A percentile compares a stretch with the other conserved stretches of the same genome.
Conservation (phyloP, 1,139 yeast species). For the Yamadazyma oceani region DNA sequence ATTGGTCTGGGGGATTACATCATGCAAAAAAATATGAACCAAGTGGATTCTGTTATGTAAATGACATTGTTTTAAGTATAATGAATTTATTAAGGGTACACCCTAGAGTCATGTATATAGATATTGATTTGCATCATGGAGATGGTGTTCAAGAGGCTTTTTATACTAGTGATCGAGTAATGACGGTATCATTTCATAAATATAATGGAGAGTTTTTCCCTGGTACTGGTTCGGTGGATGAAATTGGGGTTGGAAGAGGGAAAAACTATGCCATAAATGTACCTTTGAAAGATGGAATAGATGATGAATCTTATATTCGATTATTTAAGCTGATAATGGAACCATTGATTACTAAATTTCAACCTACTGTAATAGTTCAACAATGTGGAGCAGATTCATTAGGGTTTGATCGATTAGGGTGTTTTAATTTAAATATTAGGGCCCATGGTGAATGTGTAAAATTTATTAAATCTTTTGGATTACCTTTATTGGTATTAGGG, state of each 20-base stretch:
- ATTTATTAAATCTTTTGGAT: slow-evolving; percentile 79
- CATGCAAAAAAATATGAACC: slow-evolving; percentile 97
- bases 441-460: slow-evolving; percentile 97
- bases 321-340: slow-evolving; percentile 82
- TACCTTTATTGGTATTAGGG: slow-evolving; percentile 90
- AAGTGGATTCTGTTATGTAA: slow-evolving; percentile 89
- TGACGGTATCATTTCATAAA: slow-evolving; percentile 97
- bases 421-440: slow-evolving; percentile 85
- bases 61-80: slow-evolving; percentile 72
- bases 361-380: slow-evolving; percentile 87
- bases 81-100: slow-evolving; percentile 86
- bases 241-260: slow-evolving; percentile 87
- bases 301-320: slow-evolving; percentile 78
- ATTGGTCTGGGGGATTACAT: slow-evolving; percentile 96
- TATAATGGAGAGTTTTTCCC: slow-evolving; percentile 96
- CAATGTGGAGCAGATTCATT: slow-evolving; percentile 95
- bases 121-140: slow-evolving; percentile 96
- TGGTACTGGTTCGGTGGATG: slow-evolving; percentile 91
- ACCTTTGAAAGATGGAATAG: slow-evolving; percentile 90
- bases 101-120: slow-evolving; percentile 93
- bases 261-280: slow-evolving; percentile 84
- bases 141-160: slow-evolving; percentile 99
- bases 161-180: slow-evolving; percentile 92
- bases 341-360: slow-evolving; percentile 70
- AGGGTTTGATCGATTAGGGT: slow-evolving; percentile 88